Base-by-base conservation (phyloP, 192 early-diverging fungal species). In the Allomyces macrogynus region DNA sequence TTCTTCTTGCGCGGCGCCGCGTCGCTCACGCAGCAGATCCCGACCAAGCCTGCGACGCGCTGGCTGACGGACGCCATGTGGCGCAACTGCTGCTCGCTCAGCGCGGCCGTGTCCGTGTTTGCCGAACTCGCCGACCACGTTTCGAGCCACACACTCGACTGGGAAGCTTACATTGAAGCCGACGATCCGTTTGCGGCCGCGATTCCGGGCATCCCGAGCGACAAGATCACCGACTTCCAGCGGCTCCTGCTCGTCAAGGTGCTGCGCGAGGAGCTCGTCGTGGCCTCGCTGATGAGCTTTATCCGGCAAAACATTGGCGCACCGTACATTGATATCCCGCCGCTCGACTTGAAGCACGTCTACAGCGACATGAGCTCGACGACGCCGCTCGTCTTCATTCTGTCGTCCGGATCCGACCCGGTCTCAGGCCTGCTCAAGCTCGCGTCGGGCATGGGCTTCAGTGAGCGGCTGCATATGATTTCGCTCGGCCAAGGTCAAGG, bases 331-430 rank as follows among this genome's bases (percentile, higher is more conserved):
- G 49, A 57, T n/a, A 57, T 57, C 20, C 49, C 49, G 5, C 49
- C 49, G 49, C 49, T 57, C 16, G 49, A 57, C 9, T 57, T 80
- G 10, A 67, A 76, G 23, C 70, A 92, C 18, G 87, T 90, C 0
- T 63, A 76, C 1, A 76, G 85, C 23, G 96, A 97, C 72, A 78
- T 81, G 57, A 77, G 73, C 32, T 71, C 82, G 1, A 68, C 76
- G n/a, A 92, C 86, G 23, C 93, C 93, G 4, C 77, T 99, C 40
- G 91, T 89, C 10, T 84, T 98, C 60, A 95, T 90, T 73, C 88
- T 90, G 18, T 83, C 87, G 14, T 87, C 89, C 27, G 97, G 97
- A 43, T 89, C 94, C 75, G 97, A 99, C 72, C 93, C 94, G 14
- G 91, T 91, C 64, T 87, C 91, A 61, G 85, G 90, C 65, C 88